These are phyloP conservation scores for Mimosa pudica DNA, from an alignment of 306 rosid genomes.

Conservation along the genomic window DNA sequence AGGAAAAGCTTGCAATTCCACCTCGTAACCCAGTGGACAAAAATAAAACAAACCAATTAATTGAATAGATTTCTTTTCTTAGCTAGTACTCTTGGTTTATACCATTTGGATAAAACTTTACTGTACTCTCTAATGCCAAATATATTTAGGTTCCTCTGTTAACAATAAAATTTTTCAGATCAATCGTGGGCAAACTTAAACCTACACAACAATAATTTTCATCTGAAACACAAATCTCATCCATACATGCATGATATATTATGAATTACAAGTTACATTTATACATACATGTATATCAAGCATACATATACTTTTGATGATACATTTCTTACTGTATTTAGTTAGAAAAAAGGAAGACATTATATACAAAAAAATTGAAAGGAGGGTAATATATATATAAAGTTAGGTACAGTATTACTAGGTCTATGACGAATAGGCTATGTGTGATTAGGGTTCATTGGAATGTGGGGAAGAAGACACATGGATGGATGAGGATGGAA, in stretches of 20 bases:
- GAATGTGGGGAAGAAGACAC: constrained; percentile 33
- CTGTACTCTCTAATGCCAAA: background rate
- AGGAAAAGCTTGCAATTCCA: constrained; percentile 8
- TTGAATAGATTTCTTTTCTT: background rate
- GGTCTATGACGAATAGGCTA: background rate
- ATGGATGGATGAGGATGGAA: constrained; percentile 37
- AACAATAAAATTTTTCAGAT: no score
- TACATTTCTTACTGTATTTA: background rate
- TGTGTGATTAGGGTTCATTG: constrained; percentile 20
- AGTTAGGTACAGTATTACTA: background rate
- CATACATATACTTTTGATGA: no score
- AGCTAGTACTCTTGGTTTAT: constrained; percentile 23
- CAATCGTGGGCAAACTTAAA: no score
- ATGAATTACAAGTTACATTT: no score
- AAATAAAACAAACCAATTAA: constrained; percentile 20
- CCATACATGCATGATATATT: no score
- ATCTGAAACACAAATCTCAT: no score
- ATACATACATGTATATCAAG: no score
- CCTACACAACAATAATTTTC: no score
- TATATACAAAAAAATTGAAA: background rate
- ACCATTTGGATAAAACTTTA: constrained; percentile 6
- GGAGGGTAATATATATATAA: background rate
- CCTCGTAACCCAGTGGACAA: constrained; percentile 27
- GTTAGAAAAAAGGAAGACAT: background rate
- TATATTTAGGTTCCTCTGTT: no score